Percentiles rank a stretch among this genome's conserved stretches.
These are phyloP conservation scores for Chenopodium formosanum DNA, from an alignment of 148 eudicot species.

Conservation along the genomic window DNA sequence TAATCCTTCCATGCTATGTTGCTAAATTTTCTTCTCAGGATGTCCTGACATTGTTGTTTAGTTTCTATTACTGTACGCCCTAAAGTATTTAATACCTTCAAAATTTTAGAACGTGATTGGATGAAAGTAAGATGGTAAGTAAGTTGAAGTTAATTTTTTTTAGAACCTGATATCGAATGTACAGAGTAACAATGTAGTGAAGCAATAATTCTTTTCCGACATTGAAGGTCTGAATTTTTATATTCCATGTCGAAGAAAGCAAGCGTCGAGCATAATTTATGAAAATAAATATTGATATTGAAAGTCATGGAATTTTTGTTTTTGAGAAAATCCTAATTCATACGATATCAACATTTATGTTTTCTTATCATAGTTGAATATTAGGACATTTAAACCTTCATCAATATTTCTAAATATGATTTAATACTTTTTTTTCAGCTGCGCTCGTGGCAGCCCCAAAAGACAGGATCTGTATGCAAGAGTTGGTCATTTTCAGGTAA, in stretches of 20 bases:
- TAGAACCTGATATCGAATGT: too few relatives aligned
- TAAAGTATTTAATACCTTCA: not conserved
- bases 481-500: conserved; percentile 91
- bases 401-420: too few relatives aligned
- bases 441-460: conserved; percentile 98
- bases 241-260: not conserved
- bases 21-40: not conserved
- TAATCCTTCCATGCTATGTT: not conserved
- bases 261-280: not conserved
- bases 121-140: not conserved
- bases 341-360: too few relatives aligned
- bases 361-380: too few relatives aligned
- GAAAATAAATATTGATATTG: too few relatives aligned
- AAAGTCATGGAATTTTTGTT: too few relatives aligned
- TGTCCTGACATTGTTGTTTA: not conserved
- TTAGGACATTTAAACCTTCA: too few relatives aligned
- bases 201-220: not conserved
- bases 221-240: not conserved
- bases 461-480: conserved; percentile 63
- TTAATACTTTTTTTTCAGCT: conserved; percentile 41
- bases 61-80: not conserved
- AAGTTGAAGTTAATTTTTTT: too few relatives aligned
- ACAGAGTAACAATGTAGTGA: not conserved
- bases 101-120: not conserved
- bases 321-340: not conserved